Percentiles rank a stretch among this genome's conserved stretches.
phyloP scores from a whole-genome alignment of 2,329 filamentous ascomycete genomes.

The Chrysoporthe puriensis region DNA sequence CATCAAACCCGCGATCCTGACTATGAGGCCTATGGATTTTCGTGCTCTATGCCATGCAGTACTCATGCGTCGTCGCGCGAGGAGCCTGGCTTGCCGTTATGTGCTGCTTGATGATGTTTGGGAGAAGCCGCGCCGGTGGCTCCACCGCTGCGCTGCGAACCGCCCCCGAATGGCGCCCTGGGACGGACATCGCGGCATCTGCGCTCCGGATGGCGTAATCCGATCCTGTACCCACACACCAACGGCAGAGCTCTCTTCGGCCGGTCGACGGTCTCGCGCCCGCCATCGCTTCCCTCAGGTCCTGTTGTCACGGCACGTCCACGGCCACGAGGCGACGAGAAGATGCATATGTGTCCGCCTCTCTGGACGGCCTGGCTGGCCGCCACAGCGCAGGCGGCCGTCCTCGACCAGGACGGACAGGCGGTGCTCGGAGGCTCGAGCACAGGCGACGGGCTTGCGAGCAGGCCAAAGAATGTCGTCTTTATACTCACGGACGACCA shows the following conservation, averaged over 20 bases:
- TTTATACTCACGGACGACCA: slow-evolving; percentile 73
- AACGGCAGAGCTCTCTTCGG: not conserved
- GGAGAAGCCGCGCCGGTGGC: not conserved
- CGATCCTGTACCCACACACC: not conserved
- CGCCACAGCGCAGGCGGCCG: slow-evolving; percentile 10
- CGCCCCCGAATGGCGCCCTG: not conserved
- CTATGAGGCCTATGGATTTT: too few species aligned
- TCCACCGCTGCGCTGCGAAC: not conserved
- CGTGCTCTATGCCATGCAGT: too few species aligned
- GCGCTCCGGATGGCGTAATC: slow-evolving; percentile 9
- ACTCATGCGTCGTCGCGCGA: too few species aligned
- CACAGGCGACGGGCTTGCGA: not conserved
- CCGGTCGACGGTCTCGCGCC: not conserved
- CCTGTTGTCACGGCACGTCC: not conserved
- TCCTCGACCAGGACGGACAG: slow-evolving; percentile 10
- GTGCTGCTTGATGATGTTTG: too few species aligned
- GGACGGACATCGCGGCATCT: not conserved
- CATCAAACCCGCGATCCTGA: too few species aligned
- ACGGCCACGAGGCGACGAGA: not conserved
- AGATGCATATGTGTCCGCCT: slow-evolving; percentile 11
- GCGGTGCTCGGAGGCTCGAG: slow-evolving; percentile 10
- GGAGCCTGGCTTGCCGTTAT: too few species aligned
- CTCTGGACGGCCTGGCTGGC: slow-evolving; percentile 18
- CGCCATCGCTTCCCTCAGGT: not conserved
- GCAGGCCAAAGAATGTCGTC: slow-evolving; percentile 55